Base-by-base conservation (phyloP, 768 basidiomycete genomes). In the Stropharia rugosoannulata region DNA sequence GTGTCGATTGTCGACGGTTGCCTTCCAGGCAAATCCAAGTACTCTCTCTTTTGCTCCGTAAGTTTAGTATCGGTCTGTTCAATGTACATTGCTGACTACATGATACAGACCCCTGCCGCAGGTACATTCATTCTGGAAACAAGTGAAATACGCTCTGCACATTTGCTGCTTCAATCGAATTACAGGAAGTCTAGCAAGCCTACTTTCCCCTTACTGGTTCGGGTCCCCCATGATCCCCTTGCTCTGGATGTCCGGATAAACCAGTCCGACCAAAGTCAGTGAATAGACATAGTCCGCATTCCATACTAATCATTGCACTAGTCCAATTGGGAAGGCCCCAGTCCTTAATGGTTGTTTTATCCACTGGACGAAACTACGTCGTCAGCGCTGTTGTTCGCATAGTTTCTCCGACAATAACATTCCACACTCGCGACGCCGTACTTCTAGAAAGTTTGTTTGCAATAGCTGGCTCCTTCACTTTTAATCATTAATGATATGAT, bases 21-120 rank as follows among this genome's bases (percentile, higher is more conserved):
- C 22, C 64, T 72, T 1, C 76, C 87, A 0, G 95, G 94, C 5
- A 72, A 73, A 45, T 88, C 84, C 18, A 60, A 65, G 1, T 61
- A 90, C 37, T 80, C 73, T 0, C 67, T 93, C 39, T 86, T 82
- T 62, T 95, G 88, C 65, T 80, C 89, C 7, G 95, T 95, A 68
- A 61, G 89, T 70, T 39, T 35, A 25, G 15, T 10, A 38, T 38
- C 35, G 29, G 6, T 25, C 15, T 51, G 2, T 13, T n/a, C 19
- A 39, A 27, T 25, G 13, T 3, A n/a, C 29, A 39, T 11, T 41
- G 18, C 45, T 62, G 39, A 54, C 56, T 32, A 57, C 44, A 42
- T 36, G 25, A 11, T 10, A 42, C 48, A 93, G 93, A 88, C 85
- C 13, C 80, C 90, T 3, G 77, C 84, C 13, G 73, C 78, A 44